Base-by-base conservation (phyloP, 306 rosid genomes). In the Lablab purpureus region DNA sequence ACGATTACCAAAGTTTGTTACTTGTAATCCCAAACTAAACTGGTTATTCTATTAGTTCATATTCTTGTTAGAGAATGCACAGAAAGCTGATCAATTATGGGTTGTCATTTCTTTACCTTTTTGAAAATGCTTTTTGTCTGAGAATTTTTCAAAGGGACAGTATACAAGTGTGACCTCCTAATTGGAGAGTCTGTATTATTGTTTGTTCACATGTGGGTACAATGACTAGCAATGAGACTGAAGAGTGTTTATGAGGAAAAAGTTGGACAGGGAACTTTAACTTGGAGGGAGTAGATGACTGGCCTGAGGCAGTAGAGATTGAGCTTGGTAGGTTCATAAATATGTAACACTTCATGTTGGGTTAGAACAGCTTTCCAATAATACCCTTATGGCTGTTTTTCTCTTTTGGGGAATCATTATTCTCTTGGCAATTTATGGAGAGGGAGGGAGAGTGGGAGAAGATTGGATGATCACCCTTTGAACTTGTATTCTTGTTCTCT, bases 61-160 rank as follows among this genome's bases (percentile, higher is more conserved):
- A 21, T 60, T 69, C 30, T 27, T 11, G 28, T 78, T 6, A 23
- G 55, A 66, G 74, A 64, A 34, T 23, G 66, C 75, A 40, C 30
- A 40, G 56, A 27, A 54, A 67, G 41, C 34, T 22, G 66, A 79
- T 49, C 43, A 55, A 21, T 71, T 37, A 14, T 14, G 22, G 23
- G 25, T 73, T 64, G 40, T 46, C 27, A 52, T 80, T 80, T 80
- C 17, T 17, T 36, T 34, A 71, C 65, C 66, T 60, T 80, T 40
- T 40, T 45, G 22, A 77, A 67, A 66, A 32, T 75, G 80, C 17
- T 1, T 3, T 40, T 19, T 65, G 30, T 17, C 28, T 4, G 36
- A 77, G 13, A 60, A 55, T 3, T 22, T 40, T 76, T 47, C 72
- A 7, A 6, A 7, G 63, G 64, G 50, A 11, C 19, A 69, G 25